Conservation (phyloP, 345 rosid species). For the Nephelium lappaceum region DNA sequence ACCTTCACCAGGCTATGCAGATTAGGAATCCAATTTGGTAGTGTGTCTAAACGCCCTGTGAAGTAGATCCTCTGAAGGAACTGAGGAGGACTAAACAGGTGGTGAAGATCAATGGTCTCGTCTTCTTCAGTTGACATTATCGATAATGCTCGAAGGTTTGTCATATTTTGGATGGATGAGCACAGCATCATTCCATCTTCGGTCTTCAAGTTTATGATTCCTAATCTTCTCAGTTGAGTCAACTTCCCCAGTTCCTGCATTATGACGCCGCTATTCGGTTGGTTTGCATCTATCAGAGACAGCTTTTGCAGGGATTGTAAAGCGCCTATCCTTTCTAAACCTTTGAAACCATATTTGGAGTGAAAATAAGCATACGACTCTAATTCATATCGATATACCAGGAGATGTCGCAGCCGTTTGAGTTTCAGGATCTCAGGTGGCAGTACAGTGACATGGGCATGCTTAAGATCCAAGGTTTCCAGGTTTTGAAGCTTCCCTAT, state of each 20-base stretch:
- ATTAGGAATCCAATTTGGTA: conserved; percentile 36
- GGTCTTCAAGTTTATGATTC: conserved; percentile 37
- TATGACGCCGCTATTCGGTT: neutral
- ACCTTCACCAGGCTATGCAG: conserved; percentile 29
- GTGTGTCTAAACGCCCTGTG: conserved; percentile 26
- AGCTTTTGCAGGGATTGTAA: conserved; percentile 45
- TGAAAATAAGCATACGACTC: conserved; percentile 26
- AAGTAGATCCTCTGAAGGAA: conserved; percentile 38
- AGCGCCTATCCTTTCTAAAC: conserved; percentile 27
- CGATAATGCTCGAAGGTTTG: conserved; percentile 33
- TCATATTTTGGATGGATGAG: conserved; percentile 29
- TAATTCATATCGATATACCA: conserved; percentile 38
- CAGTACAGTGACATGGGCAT: conserved; percentile 36
- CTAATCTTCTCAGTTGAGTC: conserved; percentile 40
- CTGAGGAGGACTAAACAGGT: conserved; percentile 30
- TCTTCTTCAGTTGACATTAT: conserved; percentile 19
- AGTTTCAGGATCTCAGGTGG: conserved; percentile 46
- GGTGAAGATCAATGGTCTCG: conserved; percentile 29
- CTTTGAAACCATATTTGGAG: conserved; percentile 37
- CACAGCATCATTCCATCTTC: conserved; percentile 44
- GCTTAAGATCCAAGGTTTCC: conserved; percentile 52
- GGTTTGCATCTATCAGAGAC: conserved; percentile 36
- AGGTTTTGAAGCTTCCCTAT: conserved; percentile 46
- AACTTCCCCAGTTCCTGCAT: conserved; percentile 43
- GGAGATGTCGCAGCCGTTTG: conserved; percentile 37